A percentile compares a stretch with the other conserved stretches of the same genome.
These are phyloP conservation scores for Cryptococcus sp. DNA, from an alignment of 1,284 basidiomycete genomes.

Conservation along the genomic window DNA sequence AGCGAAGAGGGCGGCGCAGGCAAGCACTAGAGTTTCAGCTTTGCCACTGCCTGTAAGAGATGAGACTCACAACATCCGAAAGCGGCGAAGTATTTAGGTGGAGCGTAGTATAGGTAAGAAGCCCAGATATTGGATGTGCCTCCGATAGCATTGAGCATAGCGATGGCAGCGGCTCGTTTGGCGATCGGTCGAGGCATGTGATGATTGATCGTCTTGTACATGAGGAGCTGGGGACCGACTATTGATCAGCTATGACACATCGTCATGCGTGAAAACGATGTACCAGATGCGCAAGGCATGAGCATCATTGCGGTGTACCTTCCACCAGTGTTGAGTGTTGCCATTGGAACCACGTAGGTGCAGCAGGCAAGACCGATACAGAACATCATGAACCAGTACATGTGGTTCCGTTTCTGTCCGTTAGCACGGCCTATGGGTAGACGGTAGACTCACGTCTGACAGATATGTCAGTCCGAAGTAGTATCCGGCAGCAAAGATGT, in stretches of 20 bases:
- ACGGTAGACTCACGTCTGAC: constrained; percentile 19
- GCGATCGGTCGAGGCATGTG: constrained; percentile 28
- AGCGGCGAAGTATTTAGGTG: constrained; percentile 16
- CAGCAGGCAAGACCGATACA: constrained; percentile 19
- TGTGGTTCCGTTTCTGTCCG: constrained; percentile 3
- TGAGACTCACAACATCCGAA: constrained; percentile 18
- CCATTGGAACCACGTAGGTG: constrained; percentile 29
- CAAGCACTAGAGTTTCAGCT: constrained; percentile 7
- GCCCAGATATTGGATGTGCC: constrained; percentile 24
- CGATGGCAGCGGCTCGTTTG: constrained; percentile 32
- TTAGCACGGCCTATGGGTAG: background rate
- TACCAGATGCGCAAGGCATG: constrained; percentile 22
- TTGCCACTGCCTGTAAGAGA: background rate
- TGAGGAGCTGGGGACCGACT: constrained; percentile 31
- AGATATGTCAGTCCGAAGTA: constrained; percentile 22
- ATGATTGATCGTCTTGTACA: constrained; percentile 33
- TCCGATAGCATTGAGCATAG: constrained; percentile 32
- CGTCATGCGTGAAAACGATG: background rate
- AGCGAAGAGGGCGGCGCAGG: constrained; percentile 9
- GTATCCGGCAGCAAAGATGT: constrained; percentile 23
- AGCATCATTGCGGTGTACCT: constrained; percentile 40
- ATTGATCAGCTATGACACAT: background rate
- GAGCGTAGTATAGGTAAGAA: constrained; percentile 15
- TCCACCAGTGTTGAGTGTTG: constrained; percentile 28
- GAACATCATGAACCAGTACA: constrained; percentile 22